Conservation (phyloP, 345 rosid genomes). For the Lepidium aucheri region DNA sequence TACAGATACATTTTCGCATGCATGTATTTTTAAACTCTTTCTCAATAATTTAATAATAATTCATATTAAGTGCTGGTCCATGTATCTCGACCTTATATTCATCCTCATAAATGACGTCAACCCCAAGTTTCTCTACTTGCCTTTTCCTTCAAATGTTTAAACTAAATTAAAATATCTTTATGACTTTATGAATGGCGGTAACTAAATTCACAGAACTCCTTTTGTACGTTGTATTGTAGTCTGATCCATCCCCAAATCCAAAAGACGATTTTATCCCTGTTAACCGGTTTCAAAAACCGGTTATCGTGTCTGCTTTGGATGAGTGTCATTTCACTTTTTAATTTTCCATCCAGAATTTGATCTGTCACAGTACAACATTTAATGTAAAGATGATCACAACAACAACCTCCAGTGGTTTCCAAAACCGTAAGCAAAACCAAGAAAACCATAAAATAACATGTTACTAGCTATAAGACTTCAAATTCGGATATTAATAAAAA, state of each 20-base stretch:
- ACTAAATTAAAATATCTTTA: neutral
- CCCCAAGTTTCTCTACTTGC: neutral
- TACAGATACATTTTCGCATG: constrained; percentile 5
- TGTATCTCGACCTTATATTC: constrained; percentile 17
- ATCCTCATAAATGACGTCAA: constrained; percentile 10
- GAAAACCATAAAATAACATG: neutral
- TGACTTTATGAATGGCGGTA: constrained; percentile 2
- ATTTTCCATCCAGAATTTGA: neutral
- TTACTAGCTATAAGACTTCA: neutral
- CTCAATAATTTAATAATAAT: neutral
- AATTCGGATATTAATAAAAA: neutral
- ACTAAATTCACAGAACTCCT: neutral
- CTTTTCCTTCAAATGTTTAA: too few relatives aligned
- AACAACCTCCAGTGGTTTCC: constrained; percentile 11
- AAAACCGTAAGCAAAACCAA: constrained; percentile 15
- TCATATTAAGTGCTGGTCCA: constrained; percentile 10
- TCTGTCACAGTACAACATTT: constrained; percentile 13
- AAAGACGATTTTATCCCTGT: neutral
- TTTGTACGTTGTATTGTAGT: neutral
- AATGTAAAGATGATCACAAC: constrained; percentile 8
- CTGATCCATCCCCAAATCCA: too few relatives aligned
- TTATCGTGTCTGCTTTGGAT: too few relatives aligned
- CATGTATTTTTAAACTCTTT: neutral
- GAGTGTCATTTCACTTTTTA: neutral
- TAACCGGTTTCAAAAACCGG: neutral